phyloP scores from a whole-genome alignment of 2,329 filamentous ascomycete species.

The Paraphaeosphaeria minitans region DNA sequence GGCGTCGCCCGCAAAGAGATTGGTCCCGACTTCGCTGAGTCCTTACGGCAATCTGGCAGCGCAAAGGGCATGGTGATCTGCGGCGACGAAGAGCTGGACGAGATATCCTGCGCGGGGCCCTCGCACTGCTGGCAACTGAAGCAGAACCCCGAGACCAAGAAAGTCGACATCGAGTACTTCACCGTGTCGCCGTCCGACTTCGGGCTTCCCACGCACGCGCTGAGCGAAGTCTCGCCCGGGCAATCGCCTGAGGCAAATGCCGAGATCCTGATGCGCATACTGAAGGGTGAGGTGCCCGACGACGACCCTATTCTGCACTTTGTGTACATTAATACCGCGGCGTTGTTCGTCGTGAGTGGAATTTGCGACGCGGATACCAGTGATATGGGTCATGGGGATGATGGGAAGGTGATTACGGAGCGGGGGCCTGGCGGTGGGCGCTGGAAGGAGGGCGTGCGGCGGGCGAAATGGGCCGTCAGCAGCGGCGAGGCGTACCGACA shows the following conservation, averaged over 20 bases:
- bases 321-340: constrained; percentile 91
- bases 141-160: constrained; percentile 50
- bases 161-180: constrained; percentile 75
- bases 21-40: constrained; percentile 86
- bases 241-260: constrained; percentile 89
- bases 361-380: constrained; percentile 84
- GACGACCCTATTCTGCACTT: constrained; percentile 91
- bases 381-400: constrained; percentile 78
- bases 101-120: constrained; percentile 87
- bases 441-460: constrained; percentile 93
- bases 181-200: constrained; percentile 83
- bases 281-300: constrained; percentile 72
- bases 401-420: constrained; percentile 79
- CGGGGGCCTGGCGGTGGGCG: constrained; percentile 82
- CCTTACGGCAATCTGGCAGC: constrained; percentile 74
- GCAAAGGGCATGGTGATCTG: constrained; percentile 90
- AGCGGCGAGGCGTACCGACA: constrained; percentile 85
- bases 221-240: constrained; percentile 79
- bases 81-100: constrained; percentile 92
- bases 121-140: constrained; percentile 87
- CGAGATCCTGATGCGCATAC: constrained; percentile 75
- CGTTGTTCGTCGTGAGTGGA: constrained; percentile 82
- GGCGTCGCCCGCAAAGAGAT: constrained; percentile 88
- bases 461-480: constrained; percentile 84
- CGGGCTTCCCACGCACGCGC: constrained; percentile 74